Percentiles rank a stretch among this genome's conserved stretches.
These are phyloP conservation scores for Jaminaea rosea DNA, from an alignment of 1,284 basidiomycete genomes.

Conservation along the genomic window DNA sequence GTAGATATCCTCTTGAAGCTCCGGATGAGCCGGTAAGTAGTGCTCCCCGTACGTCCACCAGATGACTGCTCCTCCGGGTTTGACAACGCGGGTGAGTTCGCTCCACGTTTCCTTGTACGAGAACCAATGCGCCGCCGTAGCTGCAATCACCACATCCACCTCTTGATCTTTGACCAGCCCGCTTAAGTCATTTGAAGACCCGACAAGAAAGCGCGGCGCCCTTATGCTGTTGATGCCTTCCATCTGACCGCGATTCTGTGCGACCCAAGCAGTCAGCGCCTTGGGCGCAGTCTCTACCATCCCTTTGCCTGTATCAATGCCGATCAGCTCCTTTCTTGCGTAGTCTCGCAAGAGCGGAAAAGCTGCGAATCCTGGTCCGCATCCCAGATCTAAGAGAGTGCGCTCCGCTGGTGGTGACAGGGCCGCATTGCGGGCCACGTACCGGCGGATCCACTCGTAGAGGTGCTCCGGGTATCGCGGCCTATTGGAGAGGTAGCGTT, in stretches of 20 bases:
- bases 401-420: too few species aligned
- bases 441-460: neutral
- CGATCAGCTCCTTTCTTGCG: too few species aligned
- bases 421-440: too few species aligned
- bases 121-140: constrained; percentile 13
- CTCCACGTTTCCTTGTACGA: neutral
- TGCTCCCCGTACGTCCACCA: constrained; percentile 11
- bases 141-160: constrained; percentile 7
- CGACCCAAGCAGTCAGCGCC: neutral
- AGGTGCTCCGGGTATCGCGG: neutral
- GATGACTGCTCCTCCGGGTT: constrained; percentile 7
- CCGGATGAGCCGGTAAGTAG: constrained; percentile 8
- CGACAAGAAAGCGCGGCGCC: neutral
- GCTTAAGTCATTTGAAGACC: neutral
- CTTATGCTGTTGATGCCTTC: too few species aligned
- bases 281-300: neutral
- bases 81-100: constrained; percentile 3
- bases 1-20: neutral
- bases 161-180: neutral
- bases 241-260: neutral
- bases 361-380: neutral
- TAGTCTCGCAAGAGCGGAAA: neutral
- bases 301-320: neutral
- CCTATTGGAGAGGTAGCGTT: neutral
- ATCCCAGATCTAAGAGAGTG: neutral